phyloP scores from a whole-genome alignment of 169 alveolate species.

The Eimeria sp. region DNA sequence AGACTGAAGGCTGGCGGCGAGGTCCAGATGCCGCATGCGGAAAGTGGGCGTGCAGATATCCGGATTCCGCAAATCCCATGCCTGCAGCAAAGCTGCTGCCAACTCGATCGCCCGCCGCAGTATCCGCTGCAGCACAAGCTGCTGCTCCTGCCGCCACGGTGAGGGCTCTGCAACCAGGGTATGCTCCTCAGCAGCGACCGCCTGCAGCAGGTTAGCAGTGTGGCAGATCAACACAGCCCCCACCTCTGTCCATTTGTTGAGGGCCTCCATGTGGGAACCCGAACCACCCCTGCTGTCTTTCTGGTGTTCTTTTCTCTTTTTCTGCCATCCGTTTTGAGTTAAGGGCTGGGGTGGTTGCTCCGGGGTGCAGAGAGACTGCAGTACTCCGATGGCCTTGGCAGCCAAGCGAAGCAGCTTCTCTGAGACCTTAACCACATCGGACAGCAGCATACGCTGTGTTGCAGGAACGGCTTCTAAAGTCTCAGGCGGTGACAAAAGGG shows the following conservation, averaged over 20 bases:
- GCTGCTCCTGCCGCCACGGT: not conserved
- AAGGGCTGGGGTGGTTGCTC: not conserved
- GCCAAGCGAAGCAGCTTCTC: not conserved
- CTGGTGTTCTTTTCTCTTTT: not conserved
- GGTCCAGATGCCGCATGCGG: constrained; percentile 23
- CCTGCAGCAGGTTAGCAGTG: constrained; percentile 4
- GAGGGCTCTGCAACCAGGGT: not conserved
- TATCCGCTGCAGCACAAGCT: constrained; percentile 42
- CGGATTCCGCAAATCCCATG: not conserved
- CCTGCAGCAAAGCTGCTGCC: constrained; percentile 12
- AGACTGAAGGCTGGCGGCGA: not conserved
- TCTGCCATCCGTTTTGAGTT: not conserved
- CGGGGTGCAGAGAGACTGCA: not conserved
- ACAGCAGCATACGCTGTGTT: not conserved
- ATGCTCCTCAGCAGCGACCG: constrained; percentile 14
- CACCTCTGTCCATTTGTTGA: constrained; percentile 7
- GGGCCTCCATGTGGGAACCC: not conserved
- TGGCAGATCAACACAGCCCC: constrained; percentile 20
- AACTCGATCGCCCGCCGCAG: constrained; percentile 23
- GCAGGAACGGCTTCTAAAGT: not conserved
- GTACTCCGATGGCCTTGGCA: not conserved
- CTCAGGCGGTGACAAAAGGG: not conserved
- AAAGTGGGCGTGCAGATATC: not conserved
- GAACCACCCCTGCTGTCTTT: not conserved
- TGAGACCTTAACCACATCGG: not conserved